These are phyloP conservation scores for Friedmanniomyces endolithicus DNA, from an alignment of 495 filamentous ascomycete species.

Conservation along the genomic window DNA sequence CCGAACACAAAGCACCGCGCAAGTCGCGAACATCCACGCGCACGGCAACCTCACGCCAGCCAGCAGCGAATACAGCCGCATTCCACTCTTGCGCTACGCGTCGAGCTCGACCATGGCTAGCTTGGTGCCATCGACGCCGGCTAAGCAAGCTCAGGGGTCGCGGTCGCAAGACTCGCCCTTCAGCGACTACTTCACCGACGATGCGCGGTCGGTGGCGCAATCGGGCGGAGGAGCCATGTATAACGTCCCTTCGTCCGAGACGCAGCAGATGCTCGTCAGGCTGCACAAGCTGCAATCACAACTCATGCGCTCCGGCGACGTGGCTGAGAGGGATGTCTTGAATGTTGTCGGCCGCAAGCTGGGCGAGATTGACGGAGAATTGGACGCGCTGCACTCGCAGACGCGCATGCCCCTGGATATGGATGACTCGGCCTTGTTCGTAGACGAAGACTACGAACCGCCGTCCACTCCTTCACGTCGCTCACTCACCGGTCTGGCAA, in stretches of 20 bases:
- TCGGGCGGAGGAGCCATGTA: background rate
- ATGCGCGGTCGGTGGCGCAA: conserved; percentile 4
- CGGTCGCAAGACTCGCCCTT: conserved; percentile 23
- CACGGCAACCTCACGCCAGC: background rate
- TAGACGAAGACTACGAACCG: conserved; percentile 10
- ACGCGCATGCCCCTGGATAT: conserved; percentile 13
- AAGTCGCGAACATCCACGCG: background rate
- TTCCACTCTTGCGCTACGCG: conserved; percentile 1
- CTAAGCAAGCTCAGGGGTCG: background rate
- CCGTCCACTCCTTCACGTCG: background rate
- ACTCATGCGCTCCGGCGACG: conserved; percentile 6
- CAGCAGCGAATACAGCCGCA: background rate
- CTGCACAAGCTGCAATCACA: conserved; percentile 9
- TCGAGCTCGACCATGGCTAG: background rate
- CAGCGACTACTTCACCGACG: conserved; percentile 29
- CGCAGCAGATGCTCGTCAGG: conserved; percentile 15
- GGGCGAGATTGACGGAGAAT: conserved; percentile 16
- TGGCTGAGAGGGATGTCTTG: conserved; percentile 2
- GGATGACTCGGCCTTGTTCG: conserved; percentile 23
- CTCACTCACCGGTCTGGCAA: background rate
- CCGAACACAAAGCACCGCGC: conserved; percentile 3
- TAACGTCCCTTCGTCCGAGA: conserved; percentile 9
- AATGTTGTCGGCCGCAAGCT: conserved; percentile 10
- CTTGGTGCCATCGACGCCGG: background rate
- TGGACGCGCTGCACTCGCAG: conserved; percentile 17